Evolutionary conservation across 1,139 yeast species (phyloP), one percentile per base, ranked within the genome.

Genomic region (Scheffersomyces segobiensis): DNA sequence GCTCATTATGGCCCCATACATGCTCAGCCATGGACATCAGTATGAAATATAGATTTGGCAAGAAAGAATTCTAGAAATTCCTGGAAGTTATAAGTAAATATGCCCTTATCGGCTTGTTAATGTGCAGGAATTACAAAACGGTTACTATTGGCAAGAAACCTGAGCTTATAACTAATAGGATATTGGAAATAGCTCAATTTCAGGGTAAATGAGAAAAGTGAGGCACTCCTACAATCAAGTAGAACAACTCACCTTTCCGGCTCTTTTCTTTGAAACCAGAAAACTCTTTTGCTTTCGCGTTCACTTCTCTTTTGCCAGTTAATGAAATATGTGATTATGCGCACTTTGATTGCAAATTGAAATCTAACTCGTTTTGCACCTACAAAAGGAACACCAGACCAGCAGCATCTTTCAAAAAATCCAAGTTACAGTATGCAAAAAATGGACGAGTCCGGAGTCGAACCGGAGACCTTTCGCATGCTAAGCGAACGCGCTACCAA

Each of bases 401-500:
- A 32, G 5, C 42, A 32, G 17, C 17, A 12, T 32, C 3, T 12
- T 2, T 12, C 17, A 10, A 32, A 14, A 12, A 10, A 32, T 12
- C 3, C 42, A 42, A 50, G 51, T 46, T 46, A 46, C 48, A n/a
- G 19, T 2, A 48, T 12, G 19, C 14, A 19, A 63, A 63, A 71
- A 68, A 67, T 87, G 91, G 91, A 87, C 91, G 91, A 87, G 91
- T 86, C 88, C 87, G 91, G 91, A 87, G 83, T 87, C 89, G 92
- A 87, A 87, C 92, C 91, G 87, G 87, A 85, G 92, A 87, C 91
- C 92, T 87, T 85, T 86, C 89, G 86, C 91, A 87, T 87, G 92
- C 92, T 85, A 87, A 87, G 91, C 87, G 89, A 85, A 85, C 91
- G 91, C 92, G 91, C 91, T 87, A 87, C 92, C 92, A 86, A 87